These are phyloP conservation scores for Cucurbita argyrosperma DNA, from an alignment of 306 rosid genomes.

Conservation along the genomic window DNA sequence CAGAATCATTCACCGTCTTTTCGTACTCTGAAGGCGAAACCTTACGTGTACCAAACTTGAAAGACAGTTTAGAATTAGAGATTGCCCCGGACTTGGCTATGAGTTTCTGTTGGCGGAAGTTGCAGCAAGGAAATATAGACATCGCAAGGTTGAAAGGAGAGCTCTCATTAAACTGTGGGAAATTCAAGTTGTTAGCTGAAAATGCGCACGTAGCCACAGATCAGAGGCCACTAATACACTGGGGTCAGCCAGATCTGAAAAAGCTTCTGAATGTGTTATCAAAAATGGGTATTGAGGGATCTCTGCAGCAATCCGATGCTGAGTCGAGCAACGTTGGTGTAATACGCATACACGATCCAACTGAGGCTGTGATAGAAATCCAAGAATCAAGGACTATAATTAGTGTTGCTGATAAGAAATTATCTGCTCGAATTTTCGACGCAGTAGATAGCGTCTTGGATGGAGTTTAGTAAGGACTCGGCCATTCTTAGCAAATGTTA, in stretches of 20 bases:
- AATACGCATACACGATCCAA: slow-evolving; percentile 35
- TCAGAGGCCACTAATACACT: slow-evolving; percentile 26
- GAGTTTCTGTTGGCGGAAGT: slow-evolving; percentile 43
- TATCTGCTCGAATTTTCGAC: slow-evolving; percentile 36
- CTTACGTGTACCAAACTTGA: slow-evolving; percentile 24
- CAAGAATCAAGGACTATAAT: slow-evolving; percentile 31
- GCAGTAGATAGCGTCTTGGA: slow-evolving; percentile 32
- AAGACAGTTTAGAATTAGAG: slow-evolving; percentile 31
- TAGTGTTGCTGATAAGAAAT: slow-evolving; percentile 25
- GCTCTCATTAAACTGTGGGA: slow-evolving; percentile 31
- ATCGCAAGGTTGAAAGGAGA: slow-evolving; percentile 52
- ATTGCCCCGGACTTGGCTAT: slow-evolving; percentile 47
- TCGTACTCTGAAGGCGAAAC: slow-evolving; percentile 44
- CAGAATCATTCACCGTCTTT: slow-evolving; percentile 22
- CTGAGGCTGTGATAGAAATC: slow-evolving; percentile 43
- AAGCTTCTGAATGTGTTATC: slow-evolving; percentile 41
- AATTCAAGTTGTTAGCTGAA: slow-evolving; percentile 24
- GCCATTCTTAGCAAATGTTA: background rate
- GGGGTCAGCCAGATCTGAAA: slow-evolving; percentile 40
- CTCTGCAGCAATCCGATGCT: slow-evolving; percentile 14
- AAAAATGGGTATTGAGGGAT: slow-evolving; percentile 41
- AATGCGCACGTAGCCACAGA: slow-evolving; percentile 6
- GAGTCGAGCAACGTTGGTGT: slow-evolving; percentile 15
- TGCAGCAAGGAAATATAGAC: slow-evolving; percentile 30
- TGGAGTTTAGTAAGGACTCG: slow-evolving; percentile 12